phyloP scores from a whole-genome alignment of 176 grass and related monocot species.

The Poa annua region DNA sequence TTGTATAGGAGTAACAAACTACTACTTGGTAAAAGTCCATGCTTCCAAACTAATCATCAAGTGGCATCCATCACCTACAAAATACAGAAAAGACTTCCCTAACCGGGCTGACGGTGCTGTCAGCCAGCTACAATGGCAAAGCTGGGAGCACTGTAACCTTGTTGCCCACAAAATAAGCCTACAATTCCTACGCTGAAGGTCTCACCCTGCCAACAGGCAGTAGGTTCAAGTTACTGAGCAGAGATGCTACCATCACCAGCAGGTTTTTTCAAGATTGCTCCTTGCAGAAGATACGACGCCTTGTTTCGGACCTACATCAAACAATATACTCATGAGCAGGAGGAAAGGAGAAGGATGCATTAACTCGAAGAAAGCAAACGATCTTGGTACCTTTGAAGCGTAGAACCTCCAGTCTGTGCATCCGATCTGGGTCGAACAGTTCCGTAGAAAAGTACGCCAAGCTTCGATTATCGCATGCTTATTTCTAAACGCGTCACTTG shows the following conservation, averaged over 20 bases:
- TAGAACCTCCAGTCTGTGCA: constrained; percentile 82
- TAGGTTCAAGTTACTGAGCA: not conserved
- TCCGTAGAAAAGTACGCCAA: constrained; percentile 74
- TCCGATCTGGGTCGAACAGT: constrained; percentile 76
- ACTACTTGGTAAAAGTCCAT: not conserved
- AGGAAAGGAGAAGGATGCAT: not conserved
- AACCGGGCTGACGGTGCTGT: not conserved
- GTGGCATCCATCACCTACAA: constrained; percentile 20
- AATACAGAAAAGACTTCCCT: not conserved
- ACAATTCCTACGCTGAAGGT: constrained; percentile 10
- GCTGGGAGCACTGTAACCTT: not conserved
- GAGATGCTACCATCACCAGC: constrained; percentile 24
- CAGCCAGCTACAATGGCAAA: constrained; percentile 1
- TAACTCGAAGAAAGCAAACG: not conserved
- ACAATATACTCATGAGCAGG: not conserved
- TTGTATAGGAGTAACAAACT: not conserved
- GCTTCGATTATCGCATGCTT: constrained; percentile 47
- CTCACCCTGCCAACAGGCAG: too few species aligned
- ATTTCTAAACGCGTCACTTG: constrained; percentile 52
- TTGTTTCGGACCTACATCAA: constrained; percentile 72
- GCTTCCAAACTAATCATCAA: not conserved
- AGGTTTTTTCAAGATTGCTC: constrained; percentile 42
- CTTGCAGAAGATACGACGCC: constrained; percentile 87
- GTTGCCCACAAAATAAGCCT: constrained; percentile 17
- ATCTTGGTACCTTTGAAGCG: constrained; percentile 68